phyloP scores from a whole-genome alignment of 1,284 basidiomycete genomes.

The Veloboletus limbatus region DNA sequence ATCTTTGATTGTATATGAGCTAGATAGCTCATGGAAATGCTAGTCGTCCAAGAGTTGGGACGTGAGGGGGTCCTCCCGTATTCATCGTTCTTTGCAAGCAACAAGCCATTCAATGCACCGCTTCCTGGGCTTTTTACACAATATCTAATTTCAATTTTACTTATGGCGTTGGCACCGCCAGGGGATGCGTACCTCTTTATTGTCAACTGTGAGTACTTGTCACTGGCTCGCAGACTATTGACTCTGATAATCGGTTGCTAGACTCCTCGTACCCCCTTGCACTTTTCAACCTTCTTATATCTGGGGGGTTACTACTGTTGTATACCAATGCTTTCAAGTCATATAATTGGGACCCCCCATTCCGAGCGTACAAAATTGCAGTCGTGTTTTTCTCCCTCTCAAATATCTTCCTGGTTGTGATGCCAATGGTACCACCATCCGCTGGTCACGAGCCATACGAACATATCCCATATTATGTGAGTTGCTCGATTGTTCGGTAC shows the following conservation, averaged over 20 bases:
- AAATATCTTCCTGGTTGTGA: conserved; percentile 57
- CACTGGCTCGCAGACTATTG: background rate
- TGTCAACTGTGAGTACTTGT: conserved; percentile 49
- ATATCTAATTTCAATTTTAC: conserved; percentile 49
- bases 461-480: conserved; percentile 62
- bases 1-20: background rate
- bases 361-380: conserved; percentile 47
- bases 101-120: conserved; percentile 60
- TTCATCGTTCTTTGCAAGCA: conserved; percentile 60
- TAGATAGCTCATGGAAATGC: background rate
- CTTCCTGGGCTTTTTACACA: conserved; percentile 56
- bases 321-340: conserved; percentile 43
- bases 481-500: conserved; percentile 19
- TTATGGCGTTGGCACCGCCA: conserved; percentile 52
- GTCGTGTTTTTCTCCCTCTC: conserved; percentile 57
- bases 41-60: conserved; percentile 70
- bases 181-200: conserved; percentile 70
- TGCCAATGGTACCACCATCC: conserved; percentile 59
- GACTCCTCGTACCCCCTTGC: conserved; percentile 54
- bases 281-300: conserved; percentile 57
- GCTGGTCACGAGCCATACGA: conserved; percentile 51
- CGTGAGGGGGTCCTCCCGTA: conserved; percentile 63
- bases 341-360: conserved; percentile 63
- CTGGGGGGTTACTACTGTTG: conserved; percentile 57
- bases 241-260: conserved; percentile 23